phyloP scores from a whole-genome alignment of 2,329 filamentous ascomycete species.

The Verticillium nonalfalfae region DNA sequence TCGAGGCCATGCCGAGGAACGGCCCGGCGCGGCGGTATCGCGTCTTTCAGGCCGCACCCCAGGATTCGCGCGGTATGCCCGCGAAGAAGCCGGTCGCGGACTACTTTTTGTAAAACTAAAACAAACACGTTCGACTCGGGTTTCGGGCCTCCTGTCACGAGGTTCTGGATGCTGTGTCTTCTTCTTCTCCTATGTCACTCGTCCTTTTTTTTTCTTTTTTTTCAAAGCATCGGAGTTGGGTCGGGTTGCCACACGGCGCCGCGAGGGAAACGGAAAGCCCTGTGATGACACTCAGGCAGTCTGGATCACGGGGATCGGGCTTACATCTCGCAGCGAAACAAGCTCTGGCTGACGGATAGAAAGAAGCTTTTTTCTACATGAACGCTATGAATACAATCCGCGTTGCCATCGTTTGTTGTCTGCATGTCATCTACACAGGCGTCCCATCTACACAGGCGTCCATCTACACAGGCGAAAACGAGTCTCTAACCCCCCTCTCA shows the following conservation, averaged over 20 bases:
- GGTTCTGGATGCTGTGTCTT: not conserved
- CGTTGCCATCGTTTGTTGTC: not conserved
- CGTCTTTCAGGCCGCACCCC: conserved; percentile 93
- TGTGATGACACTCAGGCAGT: not conserved
- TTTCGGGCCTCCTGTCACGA: not conserved
- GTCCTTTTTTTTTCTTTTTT: not conserved
- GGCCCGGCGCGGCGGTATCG: conserved; percentile 87
- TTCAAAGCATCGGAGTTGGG: not conserved
- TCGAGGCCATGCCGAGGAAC: conserved; percentile 34
- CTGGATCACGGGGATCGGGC: not conserved
- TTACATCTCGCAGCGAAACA: not conserved
- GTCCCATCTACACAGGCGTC: too few species aligned
- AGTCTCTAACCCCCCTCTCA: too few species aligned
- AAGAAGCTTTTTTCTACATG: not conserved
- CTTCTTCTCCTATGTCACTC: not conserved
- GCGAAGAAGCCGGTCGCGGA: conserved; percentile 97
- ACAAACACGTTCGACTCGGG: conserved; percentile 5
- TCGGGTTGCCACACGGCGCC: not conserved
- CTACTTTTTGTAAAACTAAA: conserved; percentile 68
- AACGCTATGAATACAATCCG: not conserved
- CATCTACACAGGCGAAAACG: not conserved
- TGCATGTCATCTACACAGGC: not conserved
- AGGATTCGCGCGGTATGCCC: conserved; percentile 95
- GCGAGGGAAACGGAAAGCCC: not conserved
- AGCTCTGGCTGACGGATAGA: not conserved